Evolutionary conservation across 1,139 yeast species (phyloP), one percentile per base, ranked within the genome.

Genomic region (Casaregolazyma suthepensis): DNA sequence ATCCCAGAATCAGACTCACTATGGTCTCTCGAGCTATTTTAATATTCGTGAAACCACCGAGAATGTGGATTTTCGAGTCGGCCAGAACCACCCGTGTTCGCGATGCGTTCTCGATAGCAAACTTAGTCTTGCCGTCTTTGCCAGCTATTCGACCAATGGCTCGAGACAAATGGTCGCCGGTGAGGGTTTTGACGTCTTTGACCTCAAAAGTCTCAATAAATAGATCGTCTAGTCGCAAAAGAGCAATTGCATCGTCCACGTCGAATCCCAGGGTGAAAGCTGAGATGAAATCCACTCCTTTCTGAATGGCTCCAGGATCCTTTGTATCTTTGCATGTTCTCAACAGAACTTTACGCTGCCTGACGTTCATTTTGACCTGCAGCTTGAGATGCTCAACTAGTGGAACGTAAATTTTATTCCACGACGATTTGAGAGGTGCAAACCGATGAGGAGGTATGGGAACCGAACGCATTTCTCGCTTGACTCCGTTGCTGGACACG

Each of bases 101-200:
- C 35, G 99, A 91, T 22, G 99, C 98, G 67, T 93, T 93, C 72
- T 93, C 99, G 66, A 93, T 93, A 40, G 99, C 97, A 71, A 91
- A 93, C 74, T 93, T 93, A 58, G 99, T 93, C 73, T 91, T 91
- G 67, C 99, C 99, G 68, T 93, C 99, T 69, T 93, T 94, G 71
- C 99, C 99, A 22, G 99, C 99, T 71, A 93, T 93, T 79, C 99
- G 90, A 65, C 99, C 99, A 69, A 93, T 93, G 18, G 99, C 99
- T 77, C 99, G 85, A 48, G 96, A 85, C 70, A 93, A 79, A 79
- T 93, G 99, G 72, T 93, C 99, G 20, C 99, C 99, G 38, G 83
- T 83, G 62, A 93, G 76, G 2, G 97, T 91, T 74, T 93, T 94
- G 57, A 93, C 98, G 72, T 93, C 99, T 71, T 94, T 93, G 64